Evolutionary conservation across 768 basidiomycete species (phyloP), one percentile per base, ranked within the genome.

Genomic region (Collybia nuda): DNA sequence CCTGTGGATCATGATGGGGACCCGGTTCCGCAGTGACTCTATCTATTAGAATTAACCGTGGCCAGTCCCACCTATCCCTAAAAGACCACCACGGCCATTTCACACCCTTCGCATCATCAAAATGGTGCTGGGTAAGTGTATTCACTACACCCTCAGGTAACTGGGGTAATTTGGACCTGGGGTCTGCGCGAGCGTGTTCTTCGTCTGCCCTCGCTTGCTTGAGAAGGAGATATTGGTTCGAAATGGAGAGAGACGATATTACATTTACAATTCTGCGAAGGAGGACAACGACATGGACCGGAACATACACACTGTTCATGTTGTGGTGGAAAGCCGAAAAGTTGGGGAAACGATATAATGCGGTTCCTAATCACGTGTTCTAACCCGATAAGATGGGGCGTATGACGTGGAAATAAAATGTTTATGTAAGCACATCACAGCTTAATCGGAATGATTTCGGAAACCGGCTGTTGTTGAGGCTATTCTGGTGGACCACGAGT

Each of bases 201-300:
- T 60, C 59, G 28, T 56, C 56, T 4, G 49, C 44, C 15, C 50
- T 47, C 1, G 54, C 51, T 36, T 58, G 56, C 37, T 56, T 57
- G 21, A 68, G 71, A 24, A 70, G 56, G 36, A 83, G 60, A 62
- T 83, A 87, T 22, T 87, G 82, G 59, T 79, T 80, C 3, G 88
- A 82, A 22, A 90, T 78, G 0, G 87, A 86, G n/a, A 88, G 66
- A 0, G 84, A 73, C 0, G 86, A 86, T 38, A 90, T 75, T 35
- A 78, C 80, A 56, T 88, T 86, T 52, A 83, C 78, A 28, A 90
- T 69, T 51, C 88, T 74, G 54, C 79, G 85, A 47, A 90, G 70
- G 29, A 90, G 66, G 36, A 78, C 66, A 50, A 77, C 74, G 60
- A 90, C 79, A 50, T 81, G 81, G 39, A 76, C 70, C 29, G 88